Evolutionary conservation across 768 basidiomycete species (phyloP), one percentile per base, ranked within the genome.

Genomic region (Phylloporus arenicola): DNA sequence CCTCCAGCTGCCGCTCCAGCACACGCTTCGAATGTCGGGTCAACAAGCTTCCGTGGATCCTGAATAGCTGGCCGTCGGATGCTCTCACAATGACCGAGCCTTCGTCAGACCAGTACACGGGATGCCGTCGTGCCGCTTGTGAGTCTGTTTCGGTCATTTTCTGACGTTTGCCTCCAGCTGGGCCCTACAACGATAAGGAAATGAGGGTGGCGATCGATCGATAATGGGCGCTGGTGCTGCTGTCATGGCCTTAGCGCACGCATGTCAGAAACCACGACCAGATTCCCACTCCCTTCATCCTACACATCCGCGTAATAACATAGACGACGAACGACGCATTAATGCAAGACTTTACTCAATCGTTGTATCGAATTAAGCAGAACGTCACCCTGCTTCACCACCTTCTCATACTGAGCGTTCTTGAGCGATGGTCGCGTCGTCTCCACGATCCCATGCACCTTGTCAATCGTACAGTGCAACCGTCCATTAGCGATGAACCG

Each of bases 351-450:
- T 70, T 93, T 88, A 67, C 91, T 91, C 67, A 96, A 71, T 65
- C 89, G 73, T 69, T 93, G 90, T 57, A 96, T 82, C 63, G 86
- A 83, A 62, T 87, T 92, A 35, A 98, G 71, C 56, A 99, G 68
- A 25, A 92, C 68, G 67, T 99, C 95, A 2, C 94, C 94, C 72
- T 93, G 86, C 68, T 86, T 87, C 46, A 99, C 79, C n/a, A 97
- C 87, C 33, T 83, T 84, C 64, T 95, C 92, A 64, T 95, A 96
- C 61, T 93, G 87, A 38, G 86, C 84, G 45, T 83, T 88, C 78
- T 96, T 86, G 38, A 77, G 68, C 40, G 81, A 76, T 4, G 80
- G 77, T 51, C 91, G 76, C 43, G 88, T 93, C 22, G 95, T 97
- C 71, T 93, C 89, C 14, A 97, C 92, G 33, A 97, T 79, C 0